Base-by-base conservation (phyloP, 306 rosid species). In the Oemleria cerasiformis region DNA sequence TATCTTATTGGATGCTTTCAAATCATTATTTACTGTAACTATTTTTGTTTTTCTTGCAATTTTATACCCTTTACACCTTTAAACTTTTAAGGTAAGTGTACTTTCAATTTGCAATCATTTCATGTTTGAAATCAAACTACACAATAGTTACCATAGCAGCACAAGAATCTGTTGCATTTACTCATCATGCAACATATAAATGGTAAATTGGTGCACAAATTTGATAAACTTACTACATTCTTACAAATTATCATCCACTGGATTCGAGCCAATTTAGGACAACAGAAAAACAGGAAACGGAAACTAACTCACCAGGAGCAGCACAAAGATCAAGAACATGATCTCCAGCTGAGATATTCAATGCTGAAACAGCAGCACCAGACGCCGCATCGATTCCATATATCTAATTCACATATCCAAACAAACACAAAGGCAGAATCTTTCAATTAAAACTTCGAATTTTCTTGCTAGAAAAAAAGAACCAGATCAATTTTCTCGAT, bases 361-460 rank as follows among this genome's bases (percentile, higher is more conserved):
- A 80, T 61, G 96, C 96, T 65, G 73, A 78, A 76, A 94, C 96
- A 66, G 97, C 99, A 76, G 97, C 99, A 73, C 99, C 97, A 3
- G 99, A 91, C 65, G 97, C 90, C 20, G 97, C 99, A 80, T 94
- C 99, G 76, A 94, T 88, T 73, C 99, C 97, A 81, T 87, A 91
- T 64, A 94, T 87, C 99, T 94, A 67, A 71, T 78, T 61, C 34
- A 13, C 20, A 36, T 44, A 56, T 17, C 8, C 57, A 19, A 54
- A 57, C 41, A 41, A 71, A 23, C 72, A 63, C 59, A 64, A 7
- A 73, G 0, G 43, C 54, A 62, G 19, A 71, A 43, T 43, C 36
- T 45, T 34, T 12, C 44, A 54, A 54, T 40, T 20, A 53, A 69
- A 60, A 9, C 23, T 23, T 15, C 21, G 34, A 13, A 50, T 15